Conservation (phyloP, 2,329 filamentous ascomycete species). For the Podosphaera xanthii region DNA sequence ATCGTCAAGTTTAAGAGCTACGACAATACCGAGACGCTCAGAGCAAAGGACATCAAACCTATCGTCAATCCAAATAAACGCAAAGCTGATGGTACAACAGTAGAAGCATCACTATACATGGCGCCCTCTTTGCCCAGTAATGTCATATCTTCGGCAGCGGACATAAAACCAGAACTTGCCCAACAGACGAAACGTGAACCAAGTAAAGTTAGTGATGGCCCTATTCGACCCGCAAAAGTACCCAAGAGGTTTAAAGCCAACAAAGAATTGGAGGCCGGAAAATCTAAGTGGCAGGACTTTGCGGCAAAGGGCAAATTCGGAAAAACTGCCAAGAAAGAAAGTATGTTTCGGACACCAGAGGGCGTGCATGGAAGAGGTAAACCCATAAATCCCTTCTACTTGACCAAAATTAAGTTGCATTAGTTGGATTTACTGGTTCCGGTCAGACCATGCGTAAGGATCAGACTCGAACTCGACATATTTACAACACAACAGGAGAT, state of each 20-base stretch:
- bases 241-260: conserved; percentile 79
- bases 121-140: conserved; percentile 19
- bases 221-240: conserved; percentile 39
- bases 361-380: conserved; percentile 67
- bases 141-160: conserved; percentile 19
- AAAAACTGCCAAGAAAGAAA: conserved; percentile 58
- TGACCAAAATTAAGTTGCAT: conserved; percentile 11
- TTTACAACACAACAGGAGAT: conserved; percentile 59
- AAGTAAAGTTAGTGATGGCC: conserved; percentile 36
- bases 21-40: conserved; percentile 59
- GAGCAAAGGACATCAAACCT: conserved; percentile 64
- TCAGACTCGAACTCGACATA: conserved; percentile 55
- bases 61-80: conserved; percentile 52
- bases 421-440: conserved; percentile 90
- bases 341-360: conserved; percentile 89
- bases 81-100: conserved; percentile 59
- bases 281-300: conserved; percentile 91
- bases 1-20: conserved; percentile 91
- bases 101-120: conserved; percentile 20
- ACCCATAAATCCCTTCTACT: conserved; percentile 8
- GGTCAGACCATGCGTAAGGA: conserved; percentile 94
- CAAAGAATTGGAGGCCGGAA: conserved; percentile 73
- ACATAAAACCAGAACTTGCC: conserved; percentile 41
- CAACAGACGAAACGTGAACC: conserved; percentile 40
- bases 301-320: conserved; percentile 51